Evolutionary conservation across 2,329 filamentous ascomycete genomes (phyloP), one percentile per base, ranked within the genome.

Genomic region (Annulohypoxylon truncatum): DNA sequence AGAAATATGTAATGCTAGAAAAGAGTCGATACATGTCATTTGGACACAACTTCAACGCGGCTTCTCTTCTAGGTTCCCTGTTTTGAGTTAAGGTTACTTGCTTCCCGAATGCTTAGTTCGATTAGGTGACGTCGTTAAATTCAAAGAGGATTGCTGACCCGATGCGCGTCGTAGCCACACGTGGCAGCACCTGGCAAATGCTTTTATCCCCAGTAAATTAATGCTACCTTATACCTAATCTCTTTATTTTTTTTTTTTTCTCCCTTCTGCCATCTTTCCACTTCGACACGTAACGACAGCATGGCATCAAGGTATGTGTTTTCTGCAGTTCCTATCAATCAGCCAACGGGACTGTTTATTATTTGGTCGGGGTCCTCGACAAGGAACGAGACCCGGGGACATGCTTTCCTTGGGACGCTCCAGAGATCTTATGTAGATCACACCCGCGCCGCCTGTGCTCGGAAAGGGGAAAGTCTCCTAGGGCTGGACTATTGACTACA

Each of bases 291-390:
- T 33, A 24, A 48, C 20, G 33, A 40, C 60, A 64, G 35, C 29
- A 76, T 76, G 75, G 72, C 75, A 61, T 77, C 75, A 68, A 76
- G 75, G 75, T 77, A 73, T 29, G 74, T 74, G n/a, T 8, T 44
- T 20, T 54, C 22, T 18, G 4, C 7, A 40, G 3, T 6, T 42
- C 44, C 6, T 33, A 44, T 44, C 13, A 12, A 44, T 31, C 24
- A 20, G 31, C 8, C 26, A 20, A 31, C 10, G 15, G 31, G 4
- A 44, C 2, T n/a, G 2, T 13, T 22, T 22, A 3, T 31, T 15
- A 18, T 13, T 33, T 28, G 5, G 20, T 22, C 35, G n/a, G 31
- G 20, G 15, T 15, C 6, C 12, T 53, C 4, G 31, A 31, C 56
- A 68, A 33, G 33, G 28, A 40, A 24, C 15, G 12, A 42, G 38